These are phyloP conservation scores for Magnolia kwangsiensis DNA, from an alignment of 164 flowering plant genomes.

Conservation along the genomic window DNA sequence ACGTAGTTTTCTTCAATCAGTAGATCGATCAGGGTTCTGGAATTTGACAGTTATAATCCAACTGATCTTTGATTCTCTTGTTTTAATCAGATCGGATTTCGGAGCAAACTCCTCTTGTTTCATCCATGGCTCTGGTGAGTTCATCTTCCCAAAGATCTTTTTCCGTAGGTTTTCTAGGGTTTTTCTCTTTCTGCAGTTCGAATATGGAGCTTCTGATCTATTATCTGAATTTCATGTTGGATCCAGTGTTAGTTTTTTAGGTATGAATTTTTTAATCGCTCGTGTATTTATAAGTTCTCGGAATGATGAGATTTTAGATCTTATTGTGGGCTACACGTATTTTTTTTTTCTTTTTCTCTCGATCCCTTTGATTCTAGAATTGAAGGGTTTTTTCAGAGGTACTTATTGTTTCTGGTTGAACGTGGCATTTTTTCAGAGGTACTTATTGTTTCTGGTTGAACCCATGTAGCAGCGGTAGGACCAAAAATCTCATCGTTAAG, in stretches of 20 bases:
- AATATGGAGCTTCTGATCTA: neutral
- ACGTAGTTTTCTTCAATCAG: neutral
- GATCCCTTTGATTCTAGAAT: neutral
- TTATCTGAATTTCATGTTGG: neutral
- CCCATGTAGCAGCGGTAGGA: too few relatives aligned
- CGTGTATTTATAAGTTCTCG: neutral
- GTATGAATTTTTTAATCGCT: neutral
- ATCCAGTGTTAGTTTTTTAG: neutral
- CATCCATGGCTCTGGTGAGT: conserved; percentile 3
- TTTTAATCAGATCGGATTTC: neutral
- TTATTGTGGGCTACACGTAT: neutral
- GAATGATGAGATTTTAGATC: neutral
- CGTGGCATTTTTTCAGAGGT: neutral
- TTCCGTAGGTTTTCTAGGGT: neutral
- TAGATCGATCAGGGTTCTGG: neutral
- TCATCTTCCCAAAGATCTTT: neutral
- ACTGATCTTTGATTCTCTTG: neutral
- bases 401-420: neutral
- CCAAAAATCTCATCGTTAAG: too few relatives aligned
- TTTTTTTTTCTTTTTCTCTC: neutral
- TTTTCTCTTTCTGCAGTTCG: neutral
- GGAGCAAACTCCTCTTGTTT: neutral
- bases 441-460: neutral
- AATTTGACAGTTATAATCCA: too few relatives aligned
- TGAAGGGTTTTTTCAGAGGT: neutral